Evolutionary conservation across 176 grass and related monocot genomes (phyloP), one percentile per base, ranked within the genome.

Genomic region (Zea luxurians): DNA sequence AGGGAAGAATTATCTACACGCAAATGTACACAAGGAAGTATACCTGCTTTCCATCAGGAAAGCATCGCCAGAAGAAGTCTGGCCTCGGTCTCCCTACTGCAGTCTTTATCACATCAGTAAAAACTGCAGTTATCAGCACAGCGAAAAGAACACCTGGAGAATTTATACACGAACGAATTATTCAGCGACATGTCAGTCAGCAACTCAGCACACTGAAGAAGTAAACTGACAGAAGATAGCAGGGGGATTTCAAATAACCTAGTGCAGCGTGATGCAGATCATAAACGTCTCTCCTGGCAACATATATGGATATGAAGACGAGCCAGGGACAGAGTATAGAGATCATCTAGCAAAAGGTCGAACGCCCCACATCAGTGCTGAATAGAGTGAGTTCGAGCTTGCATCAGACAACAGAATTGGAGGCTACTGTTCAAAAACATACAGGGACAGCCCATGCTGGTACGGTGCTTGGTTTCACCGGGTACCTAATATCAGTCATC

Each of bases 11-110:
- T 11, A 43, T 64, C 8, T 15, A 12, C 3, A 17, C 21, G 64
- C 10, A 10, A 4, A 15, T 6, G 12, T 43, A 5, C 41, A 74
- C 3, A 35, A 12, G 60, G 55, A 74, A 77, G 67, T 72, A 55
- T 78, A 93, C 96, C 87, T 93, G 78, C 76, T 89, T 92, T 83
- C 96, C 92, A 86, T 99, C 90, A 13, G 96, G 96, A 73, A 99
- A 99, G 35, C 92, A 94, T 21, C 92, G 86, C 92, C 92, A 95
- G 68, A 91, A 99, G 78, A 99, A 95, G 81, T 95, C 92, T 6
- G 92, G 96, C 80, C 96, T 84, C 18, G 88, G 96, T 78, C 92
- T 89, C 10, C 96, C 96, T 75, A 91, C 88, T 35, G 88, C 75
- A 77, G 66, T 78, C 84, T 95, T 95, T n/a, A 95, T 72, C 42